phyloP scores from a whole-genome alignment of 2,329 filamentous ascomycete species.

The Monascus ruber region DNA sequence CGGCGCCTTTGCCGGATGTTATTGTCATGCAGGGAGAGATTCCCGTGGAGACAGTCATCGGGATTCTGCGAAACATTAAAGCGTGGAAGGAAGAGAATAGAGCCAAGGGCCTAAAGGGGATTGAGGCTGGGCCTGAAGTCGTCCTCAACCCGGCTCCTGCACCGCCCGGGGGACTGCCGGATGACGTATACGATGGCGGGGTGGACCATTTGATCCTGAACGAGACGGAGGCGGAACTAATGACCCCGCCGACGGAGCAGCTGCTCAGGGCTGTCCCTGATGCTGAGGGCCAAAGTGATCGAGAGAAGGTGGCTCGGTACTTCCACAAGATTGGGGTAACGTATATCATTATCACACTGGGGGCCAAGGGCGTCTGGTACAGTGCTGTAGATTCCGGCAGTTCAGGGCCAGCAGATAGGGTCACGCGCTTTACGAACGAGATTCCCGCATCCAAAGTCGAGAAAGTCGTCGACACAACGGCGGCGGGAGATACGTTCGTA shows the following conservation, averaged over 20 bases:
- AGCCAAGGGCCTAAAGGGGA: conserved; percentile 20
- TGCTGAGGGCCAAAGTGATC: conserved; percentile 32
- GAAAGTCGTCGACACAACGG: conserved; percentile 81
- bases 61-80: conserved; percentile 38
- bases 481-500: conserved; percentile 88
- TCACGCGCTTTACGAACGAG: conserved; percentile 20
- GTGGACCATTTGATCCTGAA: conserved; percentile 78
- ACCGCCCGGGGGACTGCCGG: conserved; percentile 58
- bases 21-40: conserved; percentile 73
- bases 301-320: conserved; percentile 44
- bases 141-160: conserved; percentile 85
- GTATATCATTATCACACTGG: conserved; percentile 75
- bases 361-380: conserved; percentile 62
- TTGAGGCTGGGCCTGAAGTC: conserved; percentile 43
- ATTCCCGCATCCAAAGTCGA: conserved; percentile 56
- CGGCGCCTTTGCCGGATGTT: conserved; percentile 43
- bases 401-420: conserved; percentile 25
- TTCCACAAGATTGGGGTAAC: conserved; percentile 61
- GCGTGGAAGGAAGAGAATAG: conserved; percentile 34
- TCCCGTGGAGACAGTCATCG: conserved; percentile 53
- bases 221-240: conserved; percentile 72
- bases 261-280: conserved; percentile 16
- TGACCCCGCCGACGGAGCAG: conserved; percentile 43
- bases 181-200: conserved; percentile 47
- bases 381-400: conserved; percentile 43